Evolutionary conservation across 225 moss, liverwort and hornwort genomes (phyloP).

Genomic region (Pleurozium schreberi): DNA sequence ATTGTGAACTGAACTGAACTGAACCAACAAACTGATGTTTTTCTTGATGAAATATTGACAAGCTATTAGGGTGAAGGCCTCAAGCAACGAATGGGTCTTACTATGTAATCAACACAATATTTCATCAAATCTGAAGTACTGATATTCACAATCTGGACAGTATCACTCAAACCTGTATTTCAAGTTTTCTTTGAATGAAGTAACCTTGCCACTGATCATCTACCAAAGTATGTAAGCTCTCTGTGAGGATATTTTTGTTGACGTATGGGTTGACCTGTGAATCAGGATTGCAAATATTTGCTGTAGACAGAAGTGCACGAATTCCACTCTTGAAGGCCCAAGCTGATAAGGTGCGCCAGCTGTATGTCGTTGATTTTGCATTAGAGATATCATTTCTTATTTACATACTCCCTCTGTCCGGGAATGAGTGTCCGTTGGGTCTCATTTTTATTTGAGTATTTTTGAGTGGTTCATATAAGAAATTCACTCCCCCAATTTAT

Average conservation of each 20-base stretch:
- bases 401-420: neutral
- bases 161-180: neutral
- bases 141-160: neutral
- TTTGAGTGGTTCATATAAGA: neutral
- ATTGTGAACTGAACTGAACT: neutral
- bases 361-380: neutral
- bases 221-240: neutral
- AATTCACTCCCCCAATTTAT: neutral
- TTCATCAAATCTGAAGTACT: neutral
- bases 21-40: neutral
- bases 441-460: neutral
- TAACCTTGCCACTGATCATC: neutral
- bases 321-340: conserved; percentile 45
- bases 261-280: neutral
- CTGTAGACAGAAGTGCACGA: conserved; percentile 63
- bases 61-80: conserved; percentile 37
- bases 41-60: neutral
- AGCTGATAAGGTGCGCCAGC: conserved; percentile 55
- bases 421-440: neutral
- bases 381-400: neutral
- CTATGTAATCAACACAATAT: neutral
- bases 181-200: neutral
- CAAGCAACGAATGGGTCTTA: conserved; percentile 44
- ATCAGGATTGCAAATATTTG: conserved; percentile 77
- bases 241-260: neutral